Conservation (phyloP, 306 rosid species). For the Comarum palustre region DNA sequence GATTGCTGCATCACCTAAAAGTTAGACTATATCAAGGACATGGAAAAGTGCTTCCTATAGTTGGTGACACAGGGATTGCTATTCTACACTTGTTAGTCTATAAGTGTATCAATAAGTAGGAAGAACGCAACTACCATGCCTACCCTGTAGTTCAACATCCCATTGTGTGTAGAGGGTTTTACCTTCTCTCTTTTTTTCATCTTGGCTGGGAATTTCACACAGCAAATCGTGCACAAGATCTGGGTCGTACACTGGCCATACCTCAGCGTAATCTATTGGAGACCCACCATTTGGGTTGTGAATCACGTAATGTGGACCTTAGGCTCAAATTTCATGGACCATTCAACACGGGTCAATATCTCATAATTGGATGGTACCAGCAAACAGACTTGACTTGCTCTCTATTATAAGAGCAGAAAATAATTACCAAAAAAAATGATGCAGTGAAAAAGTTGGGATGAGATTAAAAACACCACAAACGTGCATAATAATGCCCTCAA, state of each 20-base stretch:
- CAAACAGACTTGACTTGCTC: neutral
- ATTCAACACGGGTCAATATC: neutral
- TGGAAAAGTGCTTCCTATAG: neutral
- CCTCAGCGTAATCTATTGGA: conserved; percentile 28
- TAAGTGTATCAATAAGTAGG: no score
- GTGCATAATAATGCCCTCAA: no score
- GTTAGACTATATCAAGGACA: neutral
- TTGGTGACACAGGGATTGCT: no score
- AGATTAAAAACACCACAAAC: no score
- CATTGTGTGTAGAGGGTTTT: neutral
- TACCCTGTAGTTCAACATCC: neutral
- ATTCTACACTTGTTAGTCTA: no score
- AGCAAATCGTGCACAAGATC: conserved; percentile 1
- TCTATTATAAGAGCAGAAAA: neutral
- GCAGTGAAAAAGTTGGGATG: neutral
- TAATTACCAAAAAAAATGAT: neutral
- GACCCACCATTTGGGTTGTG: conserved; percentile 21
- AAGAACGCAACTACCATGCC: neutral
- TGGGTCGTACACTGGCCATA: neutral
- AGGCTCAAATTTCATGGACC: conserved; percentile 27
- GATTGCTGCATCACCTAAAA: no score
- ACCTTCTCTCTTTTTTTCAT: neutral
- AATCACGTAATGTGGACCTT: conserved; percentile 34
- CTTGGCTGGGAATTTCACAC: neutral
- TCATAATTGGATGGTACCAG: neutral